Base-by-base conservation (phyloP, 768 basidiomycete genomes). In the Porphyrellus cyaneotinctus region DNA sequence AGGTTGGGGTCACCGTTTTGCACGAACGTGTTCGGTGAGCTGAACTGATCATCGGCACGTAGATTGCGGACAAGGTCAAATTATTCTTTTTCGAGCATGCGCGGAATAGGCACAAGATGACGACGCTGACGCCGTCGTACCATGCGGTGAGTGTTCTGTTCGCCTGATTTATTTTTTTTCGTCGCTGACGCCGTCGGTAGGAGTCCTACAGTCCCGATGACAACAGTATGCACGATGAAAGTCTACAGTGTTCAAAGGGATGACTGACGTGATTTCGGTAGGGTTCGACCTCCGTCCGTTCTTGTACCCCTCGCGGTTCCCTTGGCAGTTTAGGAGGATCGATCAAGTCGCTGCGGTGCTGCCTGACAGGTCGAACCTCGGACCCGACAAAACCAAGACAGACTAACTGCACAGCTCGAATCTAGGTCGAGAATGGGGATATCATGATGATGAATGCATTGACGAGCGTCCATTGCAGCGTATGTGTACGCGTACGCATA, bases 61-160 rank as follows among this genome's bases (percentile, higher is more conserved):
- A 60, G 94, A 93, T 98, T 52, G 97, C 95, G 15, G 87, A 91
- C 60, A 98, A 97, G 75, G 97, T 99, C 63, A 98, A 99, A 68
- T 72, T 84, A 35, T 99, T 99, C 76, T 98, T 91, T 76, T 95
- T 94, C 61, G 93, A 97, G 68, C 85, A 99, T 61, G 97, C 97
- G 0, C 78, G 95, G 48, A 99, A 99, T 68, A 75, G 95, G 42
- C 97, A 98, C 74, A 99, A 99, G 81, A 98, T 99, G 94, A 95
- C 94, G 23, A 95, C 92, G 0, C 66, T 97, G 56, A 97, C 94
- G 3, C 94, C 94, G 1, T 80, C 91, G 2, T 97, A 97, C 63
- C 94, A 97, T 67, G 94, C 94, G 43, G 95, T 88, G 57, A 64
- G 90, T 76, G n/a, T 4, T 1, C 18, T 18, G 9, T 28, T 9